Base-by-base conservation (phyloP, 2,329 filamentous ascomycete species). In the Microdochium paspali region DNA sequence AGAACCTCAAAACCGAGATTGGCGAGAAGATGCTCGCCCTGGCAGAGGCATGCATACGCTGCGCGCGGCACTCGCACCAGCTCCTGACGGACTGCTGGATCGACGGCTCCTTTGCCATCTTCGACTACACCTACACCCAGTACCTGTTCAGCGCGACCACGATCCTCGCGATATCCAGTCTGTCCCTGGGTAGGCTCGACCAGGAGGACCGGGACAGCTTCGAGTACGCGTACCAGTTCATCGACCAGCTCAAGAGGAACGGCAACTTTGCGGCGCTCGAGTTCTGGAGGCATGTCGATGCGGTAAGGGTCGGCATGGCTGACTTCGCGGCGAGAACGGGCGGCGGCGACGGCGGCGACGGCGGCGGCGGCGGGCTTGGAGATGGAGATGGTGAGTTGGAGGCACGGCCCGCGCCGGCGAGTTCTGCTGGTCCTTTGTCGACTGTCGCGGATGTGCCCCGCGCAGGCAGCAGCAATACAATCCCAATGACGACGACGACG, bases 71-170 rank as follows among this genome's bases (percentile, higher is more conserved):
- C 28, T 73, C 71, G 0, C 65, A 64, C 42, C 61, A 62, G 0
- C 56, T 74, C 0, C 56, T 74, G 0, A 68, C 64, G 2, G 62
- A 70, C 5, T 63, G 63, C 12, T 74, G 71, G 72, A 66, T 72
- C 2, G 64, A 70, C 26, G 72, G 72, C 0, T 66, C 69, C 0
- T 72, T 73, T 47, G 58, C 65, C 0, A 72, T 65, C 0, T 72
- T 74, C 43, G 71, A 73, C 49, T 73, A 71, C 54, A 69, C 69
- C 44, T 64, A 67, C 54, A 66, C 67, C 0, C 69, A 72, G 44
- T 73, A 71, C 35, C 64, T 74, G 24, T 74, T 74, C 54, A 69
- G 71, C 0, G 63, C 69, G 0, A 62, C 68, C 2, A 70, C 66
- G 0, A 63, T 73, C 4, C 62, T 74, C 2, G 69, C 67, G 1